These are phyloP conservation scores for Fusarium buxicola DNA, from an alignment of 2,329 filamentous ascomycete genomes.

Conservation along the genomic window DNA sequence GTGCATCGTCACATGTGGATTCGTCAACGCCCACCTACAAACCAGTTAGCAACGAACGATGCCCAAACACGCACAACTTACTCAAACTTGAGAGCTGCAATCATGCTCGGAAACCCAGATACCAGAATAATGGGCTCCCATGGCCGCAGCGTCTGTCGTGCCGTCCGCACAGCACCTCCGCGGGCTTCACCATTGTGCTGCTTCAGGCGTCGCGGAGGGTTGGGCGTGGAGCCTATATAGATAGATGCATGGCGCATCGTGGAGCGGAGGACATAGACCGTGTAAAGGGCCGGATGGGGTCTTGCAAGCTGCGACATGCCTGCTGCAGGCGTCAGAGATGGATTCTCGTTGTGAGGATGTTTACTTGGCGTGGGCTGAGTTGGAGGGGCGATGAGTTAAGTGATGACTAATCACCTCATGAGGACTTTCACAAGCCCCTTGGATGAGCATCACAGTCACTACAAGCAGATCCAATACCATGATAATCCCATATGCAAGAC, in stretches of 20 bases:
- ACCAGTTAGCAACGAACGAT: conserved; percentile 10
- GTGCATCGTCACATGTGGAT: conserved; percentile 83
- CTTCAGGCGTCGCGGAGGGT: conserved; percentile 83
- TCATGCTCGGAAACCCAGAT: conserved; percentile 86
- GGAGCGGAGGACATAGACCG: conserved; percentile 91
- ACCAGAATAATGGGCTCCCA: conserved; percentile 94
- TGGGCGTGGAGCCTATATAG: conserved; percentile 93
- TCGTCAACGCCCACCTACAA: conserved; percentile 88
- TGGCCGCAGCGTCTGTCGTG: conserved; percentile 74
- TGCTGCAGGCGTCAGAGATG: conserved; percentile 7
- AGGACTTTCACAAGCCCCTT: conserved; percentile 13
- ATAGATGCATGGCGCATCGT: conserved; percentile 76
- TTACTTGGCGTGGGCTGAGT: conserved; percentile 36
- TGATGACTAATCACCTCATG: conserved; percentile 41
- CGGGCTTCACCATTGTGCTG: conserved; percentile 90
- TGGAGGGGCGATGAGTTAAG: conserved; percentile 36
- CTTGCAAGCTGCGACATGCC: conserved; percentile 58
- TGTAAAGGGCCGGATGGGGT: conserved; percentile 88
- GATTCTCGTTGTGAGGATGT: conserved; percentile 16
- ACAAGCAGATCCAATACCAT: background rate
- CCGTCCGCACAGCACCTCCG: conserved; percentile 85
- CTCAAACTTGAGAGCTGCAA: conserved; percentile 95
- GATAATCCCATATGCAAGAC: conserved; percentile 1
- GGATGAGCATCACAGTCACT: background rate
- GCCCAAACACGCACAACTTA: conserved; percentile 56